Conservation (phyloP, 306 rosid genomes). For the Castanopsis chinensis region DNA sequence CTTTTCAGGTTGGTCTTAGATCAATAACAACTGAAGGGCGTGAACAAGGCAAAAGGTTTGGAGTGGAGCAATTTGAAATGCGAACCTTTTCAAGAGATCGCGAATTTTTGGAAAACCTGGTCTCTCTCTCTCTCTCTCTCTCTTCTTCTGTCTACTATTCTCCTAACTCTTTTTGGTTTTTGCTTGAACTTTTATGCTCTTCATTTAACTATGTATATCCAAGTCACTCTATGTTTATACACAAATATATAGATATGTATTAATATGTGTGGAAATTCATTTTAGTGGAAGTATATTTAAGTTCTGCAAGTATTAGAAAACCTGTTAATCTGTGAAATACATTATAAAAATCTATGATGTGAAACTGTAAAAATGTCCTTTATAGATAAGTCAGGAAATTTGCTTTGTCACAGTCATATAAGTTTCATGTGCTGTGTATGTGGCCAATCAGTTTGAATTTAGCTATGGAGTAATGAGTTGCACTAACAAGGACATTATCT, state of each 20-base stretch:
- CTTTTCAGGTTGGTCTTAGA: slow-evolving; percentile 82
- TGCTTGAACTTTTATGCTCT: background rate
- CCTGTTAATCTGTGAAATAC: background rate
- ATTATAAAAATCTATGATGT: background rate
- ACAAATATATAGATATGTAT: background rate
- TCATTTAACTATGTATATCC: background rate
- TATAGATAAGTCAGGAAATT: background rate
- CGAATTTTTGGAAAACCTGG: slow-evolving; percentile 73
- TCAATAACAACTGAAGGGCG: slow-evolving; percentile 86
- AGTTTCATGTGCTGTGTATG: background rate
- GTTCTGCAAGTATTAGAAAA: no score
- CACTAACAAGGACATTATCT: background rate
- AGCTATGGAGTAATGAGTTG: background rate
- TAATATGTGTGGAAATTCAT: no score
- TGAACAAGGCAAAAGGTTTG: slow-evolving; percentile 80
- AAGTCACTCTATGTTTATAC: background rate
- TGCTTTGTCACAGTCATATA: background rate
- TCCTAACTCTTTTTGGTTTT: background rate
- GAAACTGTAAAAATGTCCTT: background rate
- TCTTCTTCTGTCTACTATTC: background rate
- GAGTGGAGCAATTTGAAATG: slow-evolving; percentile 96
- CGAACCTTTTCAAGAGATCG: slow-evolving; percentile 81
- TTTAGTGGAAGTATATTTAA: no score
- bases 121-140: slow-evolving; percentile 41
- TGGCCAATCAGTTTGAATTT: background rate